Evolutionary conservation across 2,329 filamentous ascomycete species (phyloP), one percentile per base, ranked within the genome.

Genomic region (Neospermospora avenae): DNA sequence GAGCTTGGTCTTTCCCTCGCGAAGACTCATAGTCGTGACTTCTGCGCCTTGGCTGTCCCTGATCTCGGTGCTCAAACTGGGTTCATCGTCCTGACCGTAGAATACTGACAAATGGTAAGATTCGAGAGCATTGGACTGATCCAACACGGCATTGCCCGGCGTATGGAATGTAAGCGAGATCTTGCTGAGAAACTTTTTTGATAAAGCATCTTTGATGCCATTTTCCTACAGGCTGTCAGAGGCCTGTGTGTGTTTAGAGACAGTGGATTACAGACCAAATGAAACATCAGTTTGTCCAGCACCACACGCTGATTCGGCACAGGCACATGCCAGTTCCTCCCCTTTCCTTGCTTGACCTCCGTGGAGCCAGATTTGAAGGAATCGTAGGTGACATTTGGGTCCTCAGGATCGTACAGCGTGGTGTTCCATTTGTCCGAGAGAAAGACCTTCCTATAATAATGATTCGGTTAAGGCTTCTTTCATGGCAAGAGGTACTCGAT

Each of bases 141-240:
- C 22, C 18, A 57, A 10, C 4, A 31, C 28, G 10, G 24, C 34
- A 3, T 14, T 25, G 8, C 44, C 55, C 7, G 44, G 28, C 6
- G 22, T 16, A n/a, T 57, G 55, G 34, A 57, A 57, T 13, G 18
- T 48, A 14, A 57, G 34, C 13, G 46, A 20, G 18, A 57, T 35
- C 28, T 49, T 57, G 42, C 35, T 18, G 1, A 57, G 44, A 20
- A 49, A 57, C 4, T 22, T 13, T 18, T 39, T 57, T 22, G 20
- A 20, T 35, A 57, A 34, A 41, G 55, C 55, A 22, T 57, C 55
- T 37, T 35, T 57, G 31, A 57, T 18, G 11, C 55, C 55, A 28
- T 18, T 20, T 24, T 25, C 55, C 55, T 57, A 11, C 35, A 39
- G 16, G n/a, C 35, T n/a, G 34, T 57, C 14, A 57, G 44, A 18